phyloP scores from a whole-genome alignment of 2,329 filamentous ascomycete genomes.

The Dendrostoma leiphaemia region DNA sequence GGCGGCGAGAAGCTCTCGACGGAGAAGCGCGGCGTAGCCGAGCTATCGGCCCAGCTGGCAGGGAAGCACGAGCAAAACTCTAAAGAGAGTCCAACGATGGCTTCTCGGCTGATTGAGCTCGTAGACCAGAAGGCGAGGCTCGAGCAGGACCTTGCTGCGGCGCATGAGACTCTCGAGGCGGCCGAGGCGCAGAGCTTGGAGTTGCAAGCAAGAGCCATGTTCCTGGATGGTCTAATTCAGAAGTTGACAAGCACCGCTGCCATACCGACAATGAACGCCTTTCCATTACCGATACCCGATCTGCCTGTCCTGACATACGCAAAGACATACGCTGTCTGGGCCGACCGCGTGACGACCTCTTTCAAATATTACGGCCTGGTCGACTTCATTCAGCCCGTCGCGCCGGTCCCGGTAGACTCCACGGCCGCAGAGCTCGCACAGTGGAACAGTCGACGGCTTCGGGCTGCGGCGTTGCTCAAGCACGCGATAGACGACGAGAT shows the following conservation, averaged over 20 bases:
- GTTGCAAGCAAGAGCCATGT: not conserved
- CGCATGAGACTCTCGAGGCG: conserved; percentile 1
- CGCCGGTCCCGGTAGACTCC: not conserved
- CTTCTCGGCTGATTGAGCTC: not conserved
- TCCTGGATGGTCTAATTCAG: not conserved
- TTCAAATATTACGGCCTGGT: conserved; percentile 16
- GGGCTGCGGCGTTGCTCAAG: conserved; percentile 9
- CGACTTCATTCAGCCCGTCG: conserved; percentile 12
- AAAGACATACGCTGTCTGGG: conserved; percentile 9
- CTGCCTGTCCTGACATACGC: conserved; percentile 10
- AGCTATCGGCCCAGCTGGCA: conserved; percentile 1
- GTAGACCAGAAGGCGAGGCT: not conserved
- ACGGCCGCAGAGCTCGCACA: not conserved
- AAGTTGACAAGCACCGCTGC: not conserved
- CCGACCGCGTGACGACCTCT: conserved; percentile 8
- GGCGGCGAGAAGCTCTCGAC: no score
- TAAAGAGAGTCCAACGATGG: not conserved
- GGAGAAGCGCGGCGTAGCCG: not conserved
- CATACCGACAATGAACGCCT: not conserved
- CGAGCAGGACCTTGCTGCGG: not conserved
- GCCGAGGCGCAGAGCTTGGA: not conserved
- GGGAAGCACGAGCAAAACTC: not conserved
- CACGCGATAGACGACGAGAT: conserved; percentile 17
- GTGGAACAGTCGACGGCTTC: conserved; percentile 6
- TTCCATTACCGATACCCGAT: conserved; percentile 3